phyloP scores from a whole-genome alignment of 352 stramenopile genomes.

The Phytopythium vexans region DNA sequence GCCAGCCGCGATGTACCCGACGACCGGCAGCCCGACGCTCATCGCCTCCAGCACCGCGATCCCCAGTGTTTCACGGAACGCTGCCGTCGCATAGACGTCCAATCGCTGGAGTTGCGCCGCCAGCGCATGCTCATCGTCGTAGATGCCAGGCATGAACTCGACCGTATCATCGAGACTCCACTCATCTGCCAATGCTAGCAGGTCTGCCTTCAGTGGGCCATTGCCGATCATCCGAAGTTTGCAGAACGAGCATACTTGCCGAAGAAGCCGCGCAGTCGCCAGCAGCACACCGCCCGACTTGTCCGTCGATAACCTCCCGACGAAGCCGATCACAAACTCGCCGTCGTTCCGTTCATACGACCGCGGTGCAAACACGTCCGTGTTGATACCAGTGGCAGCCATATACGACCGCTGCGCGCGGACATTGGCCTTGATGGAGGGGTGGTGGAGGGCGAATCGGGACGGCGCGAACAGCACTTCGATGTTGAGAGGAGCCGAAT shows the following conservation, averaged over 20 bases:
- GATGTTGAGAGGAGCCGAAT: constrained; percentile 28
- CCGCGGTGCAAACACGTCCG: constrained; percentile 18
- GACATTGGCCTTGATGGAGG: constrained; percentile 27
- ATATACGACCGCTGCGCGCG: constrained; percentile 20
- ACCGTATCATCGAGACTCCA: constrained; percentile 21
- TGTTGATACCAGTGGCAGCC: constrained; percentile 42
- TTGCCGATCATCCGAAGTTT: constrained; percentile 36
- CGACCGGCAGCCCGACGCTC: constrained; percentile 45
- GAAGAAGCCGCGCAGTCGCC: constrained; percentile 21
- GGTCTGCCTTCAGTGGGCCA: constrained; percentile 21
- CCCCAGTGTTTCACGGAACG: constrained; percentile 48
- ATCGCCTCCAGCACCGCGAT: constrained; percentile 58
- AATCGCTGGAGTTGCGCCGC: constrained; percentile 23
- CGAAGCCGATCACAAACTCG: constrained; percentile 41
- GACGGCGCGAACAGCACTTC: constrained; percentile 55
- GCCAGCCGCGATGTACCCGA: constrained; percentile 42
- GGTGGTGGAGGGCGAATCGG: constrained; percentile 43
- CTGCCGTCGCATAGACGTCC: constrained; percentile 38
- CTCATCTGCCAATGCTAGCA: constrained; percentile 21
- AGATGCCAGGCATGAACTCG: constrained; percentile 45
- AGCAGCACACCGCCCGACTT: constrained; percentile 49
- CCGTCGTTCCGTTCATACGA: neutral
- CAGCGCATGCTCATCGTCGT: constrained; percentile 35
- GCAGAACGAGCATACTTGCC: constrained; percentile 14
- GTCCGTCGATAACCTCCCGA: constrained; percentile 39